Base-by-base conservation (phyloP, 169 alveolate genomes). In the Cryptosporidium muris region DNA sequence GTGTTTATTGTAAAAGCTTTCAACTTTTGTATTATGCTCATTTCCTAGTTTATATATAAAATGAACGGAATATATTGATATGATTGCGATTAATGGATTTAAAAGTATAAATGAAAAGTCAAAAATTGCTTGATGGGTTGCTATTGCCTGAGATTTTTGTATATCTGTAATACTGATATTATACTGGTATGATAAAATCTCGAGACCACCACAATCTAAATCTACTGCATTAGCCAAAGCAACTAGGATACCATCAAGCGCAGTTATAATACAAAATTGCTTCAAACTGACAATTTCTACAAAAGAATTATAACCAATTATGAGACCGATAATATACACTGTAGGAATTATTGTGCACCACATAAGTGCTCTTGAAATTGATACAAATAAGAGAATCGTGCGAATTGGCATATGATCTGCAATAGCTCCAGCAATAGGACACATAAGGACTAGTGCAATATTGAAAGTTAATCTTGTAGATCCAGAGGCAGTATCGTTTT, bases 191-290 rank as follows among this genome's bases (percentile, higher is more conserved):
- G 82, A 67, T 51, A 67, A 51, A 53, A 49, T n/a, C 34, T 9
- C 42, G 16, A 67, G 66, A 0, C 82, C 82, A 40, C 82, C 82
- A 43, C 82, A 67, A 37, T 67, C 82, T 51, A 67, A 67, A 43
- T 67, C 82, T 25, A 51, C 65, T 16, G 43, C 65, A 54, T 67
- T 67, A 14, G 54, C n/a, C 34, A 67, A 9, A n/a, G 82, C 51
- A 43, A 67, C 58, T 1, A 67, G 66, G 34, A 14, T 63, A n/a
- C 65, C 82, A 38, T 67, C 82, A 40, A 67, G 6, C 40, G 66
- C 82, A 36, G 54, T 52, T 14, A 67, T 6, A 37, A 36, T 38
- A n/a, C 54, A 67, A 52, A 67, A 67, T 54, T 51, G 65, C 25
- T 36, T 11, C 40, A 4, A 36, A 34, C 82, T 65, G 54, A 67